Percentiles rank a stretch among this genome's conserved stretches.
Evolutionary conservation across 176 grass and related monocot species (phyloP).

Genomic region (Alopecurus myosuroides): DNA sequence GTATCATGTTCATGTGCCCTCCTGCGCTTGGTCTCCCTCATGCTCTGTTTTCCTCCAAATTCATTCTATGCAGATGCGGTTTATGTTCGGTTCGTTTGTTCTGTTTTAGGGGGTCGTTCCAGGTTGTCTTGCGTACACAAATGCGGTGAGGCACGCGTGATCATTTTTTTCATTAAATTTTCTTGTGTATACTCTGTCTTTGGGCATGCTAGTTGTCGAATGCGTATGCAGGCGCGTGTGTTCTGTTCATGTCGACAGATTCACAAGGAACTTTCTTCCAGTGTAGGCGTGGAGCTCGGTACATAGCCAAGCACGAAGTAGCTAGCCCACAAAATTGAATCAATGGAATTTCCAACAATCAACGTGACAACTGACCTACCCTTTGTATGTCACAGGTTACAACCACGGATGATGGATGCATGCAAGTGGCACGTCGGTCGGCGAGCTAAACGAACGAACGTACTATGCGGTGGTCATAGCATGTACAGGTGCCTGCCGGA

Average conservation of each 20-base stretch:
- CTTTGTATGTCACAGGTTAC: background rate
- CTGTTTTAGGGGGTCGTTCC: background rate
- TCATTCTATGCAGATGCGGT: background rate
- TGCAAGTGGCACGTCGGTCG: background rate
- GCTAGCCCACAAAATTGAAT: background rate
- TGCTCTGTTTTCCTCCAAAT: background rate
- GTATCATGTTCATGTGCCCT: slow-evolving; percentile 9
- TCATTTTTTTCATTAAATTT: background rate
- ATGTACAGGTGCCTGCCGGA: slow-evolving; percentile 20
- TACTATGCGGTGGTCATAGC: background rate
- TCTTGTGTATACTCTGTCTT: background rate
- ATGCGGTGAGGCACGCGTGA: background rate
- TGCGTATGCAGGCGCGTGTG: too few relatives aligned
- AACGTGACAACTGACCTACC: slow-evolving; percentile 6
- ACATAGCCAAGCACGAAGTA: background rate
- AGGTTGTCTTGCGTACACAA: background rate
- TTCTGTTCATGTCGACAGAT: too few relatives aligned
- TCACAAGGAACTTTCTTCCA: too few relatives aligned
- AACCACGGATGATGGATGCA: background rate
- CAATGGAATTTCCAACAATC: background rate
- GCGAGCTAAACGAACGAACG: background rate
- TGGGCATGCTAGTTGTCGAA: background rate
- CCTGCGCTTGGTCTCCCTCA: background rate
- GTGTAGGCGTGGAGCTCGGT: too few relatives aligned
- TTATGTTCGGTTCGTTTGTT: too few relatives aligned